phyloP scores from a whole-genome alignment of 306 rosid genomes.

The Vachellia collinsii region DNA sequence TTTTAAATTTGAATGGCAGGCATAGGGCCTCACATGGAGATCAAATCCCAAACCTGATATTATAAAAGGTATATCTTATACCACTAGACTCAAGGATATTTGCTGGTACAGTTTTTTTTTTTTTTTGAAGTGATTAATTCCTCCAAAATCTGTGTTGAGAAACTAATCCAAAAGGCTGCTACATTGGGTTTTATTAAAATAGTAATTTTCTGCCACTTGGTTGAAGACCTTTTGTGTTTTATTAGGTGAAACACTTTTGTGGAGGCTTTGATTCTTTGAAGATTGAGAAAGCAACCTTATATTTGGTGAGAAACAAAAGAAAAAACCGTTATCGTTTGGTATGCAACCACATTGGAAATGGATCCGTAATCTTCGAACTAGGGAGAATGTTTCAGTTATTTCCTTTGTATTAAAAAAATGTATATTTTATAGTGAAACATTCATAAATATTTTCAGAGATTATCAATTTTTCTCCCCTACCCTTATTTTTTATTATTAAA shows the following conservation, averaged over 20 bases:
- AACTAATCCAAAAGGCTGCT: neutral
- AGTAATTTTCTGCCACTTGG: neutral
- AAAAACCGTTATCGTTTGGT: neutral
- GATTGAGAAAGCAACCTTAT: neutral
- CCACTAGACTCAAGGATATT: too few species aligned
- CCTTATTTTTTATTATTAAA: too few species aligned
- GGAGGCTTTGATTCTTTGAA: neutral
- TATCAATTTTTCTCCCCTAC: too few species aligned
- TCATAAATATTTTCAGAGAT: neutral
- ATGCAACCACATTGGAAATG: neutral
- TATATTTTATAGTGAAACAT: too few species aligned
- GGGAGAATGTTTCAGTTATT: neutral
- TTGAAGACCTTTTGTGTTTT: neutral
- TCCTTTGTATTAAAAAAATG: neutral
- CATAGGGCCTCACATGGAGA: too few species aligned
- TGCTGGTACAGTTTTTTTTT: too few species aligned
- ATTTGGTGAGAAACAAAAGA: neutral
- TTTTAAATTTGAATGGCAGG: too few species aligned
- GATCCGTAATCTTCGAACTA: neutral
- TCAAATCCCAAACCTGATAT: too few species aligned
- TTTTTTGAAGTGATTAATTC: neutral
- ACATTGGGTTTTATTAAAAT: neutral
- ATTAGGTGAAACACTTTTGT: neutral
- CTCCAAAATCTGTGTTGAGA: neutral
- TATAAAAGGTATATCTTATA: too few species aligned